Evolutionary conservation across 2,329 filamentous ascomycete genomes (phyloP).

Genomic region (Claviceps sp.): DNA sequence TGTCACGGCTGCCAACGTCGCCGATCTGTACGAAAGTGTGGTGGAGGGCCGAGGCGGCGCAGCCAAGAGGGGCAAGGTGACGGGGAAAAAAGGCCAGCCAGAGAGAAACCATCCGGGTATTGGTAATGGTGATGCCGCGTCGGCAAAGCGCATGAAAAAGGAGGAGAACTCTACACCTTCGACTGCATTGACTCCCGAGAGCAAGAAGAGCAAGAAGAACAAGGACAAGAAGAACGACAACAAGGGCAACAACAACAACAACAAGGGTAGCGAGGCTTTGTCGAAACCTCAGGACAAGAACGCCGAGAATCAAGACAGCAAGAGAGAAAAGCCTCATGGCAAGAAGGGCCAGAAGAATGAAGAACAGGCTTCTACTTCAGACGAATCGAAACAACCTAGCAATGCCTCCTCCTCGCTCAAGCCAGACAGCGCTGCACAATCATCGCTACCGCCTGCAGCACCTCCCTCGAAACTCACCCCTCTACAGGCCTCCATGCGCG

Average conservation of each 20-base stretch:
- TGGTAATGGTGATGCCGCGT: not conserved
- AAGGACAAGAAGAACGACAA: not conserved
- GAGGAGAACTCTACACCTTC: not conserved
- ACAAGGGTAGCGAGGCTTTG: not conserved
- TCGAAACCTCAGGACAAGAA: slow-evolving; percentile 23
- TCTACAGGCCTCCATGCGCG: slow-evolving; percentile 84
- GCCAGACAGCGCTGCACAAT: slow-evolving; percentile 12
- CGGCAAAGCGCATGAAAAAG: slow-evolving; percentile 4
- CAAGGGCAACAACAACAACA: not conserved
- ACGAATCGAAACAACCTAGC: slow-evolving; percentile 6
- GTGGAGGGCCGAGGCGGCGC: slow-evolving; percentile 48
- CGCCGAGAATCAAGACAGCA: slow-evolving; percentile 22
- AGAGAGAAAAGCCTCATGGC: slow-evolving; percentile 15
- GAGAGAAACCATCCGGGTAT: slow-evolving; percentile 5
- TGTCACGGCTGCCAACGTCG: slow-evolving; percentile 58
- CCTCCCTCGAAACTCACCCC: slow-evolving; percentile 61
- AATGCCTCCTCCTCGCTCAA: slow-evolving; percentile 8
- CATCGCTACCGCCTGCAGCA: slow-evolving; percentile 20
- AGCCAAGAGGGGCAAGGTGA: slow-evolving; percentile 23
- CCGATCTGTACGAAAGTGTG: slow-evolving; percentile 64
- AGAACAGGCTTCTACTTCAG: slow-evolving; percentile 7
- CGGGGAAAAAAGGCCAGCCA: slow-evolving; percentile 11
- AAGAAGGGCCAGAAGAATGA: slow-evolving; percentile 12
- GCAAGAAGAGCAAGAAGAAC: not conserved
- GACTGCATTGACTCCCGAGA: not conserved